Base-by-base conservation (phyloP, 129 eudicot genomes). In the Sambucus nigra region DNA sequence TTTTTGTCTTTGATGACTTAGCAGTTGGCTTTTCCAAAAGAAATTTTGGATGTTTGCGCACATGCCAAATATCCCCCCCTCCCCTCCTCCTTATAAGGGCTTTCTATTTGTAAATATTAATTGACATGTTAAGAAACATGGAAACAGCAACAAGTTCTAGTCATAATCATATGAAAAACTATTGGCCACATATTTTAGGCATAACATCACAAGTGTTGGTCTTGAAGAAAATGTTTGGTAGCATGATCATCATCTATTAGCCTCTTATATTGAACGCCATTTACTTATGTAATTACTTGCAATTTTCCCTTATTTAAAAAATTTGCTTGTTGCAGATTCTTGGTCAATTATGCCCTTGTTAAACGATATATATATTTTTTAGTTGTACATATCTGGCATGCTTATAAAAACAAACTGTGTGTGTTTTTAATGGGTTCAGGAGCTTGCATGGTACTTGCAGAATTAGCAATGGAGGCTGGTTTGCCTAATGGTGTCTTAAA, bases 381-480 rank as follows among this genome's bases (percentile, higher is more conserved):
- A 2, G 18, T 55, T 28, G 12, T 19, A 6, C 15, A 20, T 24
- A 35, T 1, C 33, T 48, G 55, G 21, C 24, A 32, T 15, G 24
- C 5, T n/a, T 40, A 21, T n/a, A n/a, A 19, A 17, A 14, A 40
- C 25, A 19, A 44, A 20, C 50, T 9, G 42, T 25, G 33, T 42
- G 24, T 13, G 5, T 47, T 49, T 7, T 8, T 21, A 23, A 33
- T 61, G 48, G 7, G 58, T 70, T 39, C 55, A 88, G 97, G 88
- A 65, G 91, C 99, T 50, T 91, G 95, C 41, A 76, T 91, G 79
- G 72, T 72, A 56, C 81, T 91, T 60, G 99, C 99, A 49, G 95
- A 91, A 74, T 69, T 91, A 79, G 99, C 95, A 19, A 77, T 67
- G 87, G 99, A 91, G 71, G 99, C 99, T 68, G 99, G 99, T 56